phyloP scores from a whole-genome alignment of 2,329 filamentous ascomycete species.

The Penicillium sp. region DNA sequence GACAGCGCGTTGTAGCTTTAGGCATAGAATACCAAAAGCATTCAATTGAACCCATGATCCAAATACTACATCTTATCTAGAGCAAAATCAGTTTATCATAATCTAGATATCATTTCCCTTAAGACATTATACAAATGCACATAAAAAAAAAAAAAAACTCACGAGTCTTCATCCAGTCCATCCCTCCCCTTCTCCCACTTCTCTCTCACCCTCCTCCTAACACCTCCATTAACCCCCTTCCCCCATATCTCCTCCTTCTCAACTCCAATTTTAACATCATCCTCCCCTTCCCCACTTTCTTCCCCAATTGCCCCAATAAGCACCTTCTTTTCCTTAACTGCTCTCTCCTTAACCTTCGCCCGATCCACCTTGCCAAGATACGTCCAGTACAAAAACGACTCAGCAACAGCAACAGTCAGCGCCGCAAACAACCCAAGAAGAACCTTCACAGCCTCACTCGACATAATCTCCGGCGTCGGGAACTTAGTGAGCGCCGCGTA shows the following conservation, averaged over 20 bases:
- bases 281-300: neutral
- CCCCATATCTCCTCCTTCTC: slow-evolving; percentile 27
- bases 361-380: slow-evolving; percentile 47
- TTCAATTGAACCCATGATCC: neutral
- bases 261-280: slow-evolving; percentile 4
- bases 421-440: slow-evolving; percentile 43
- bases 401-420: slow-evolving; percentile 47
- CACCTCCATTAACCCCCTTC: slow-evolving; percentile 23
- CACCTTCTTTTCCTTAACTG: slow-evolving; percentile 39
- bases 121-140: neutral
- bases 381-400: slow-evolving; percentile 48
- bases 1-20: slow-evolving; percentile 24
- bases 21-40: slow-evolving; percentile 18
- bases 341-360: slow-evolving; percentile 40
- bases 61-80: neutral
- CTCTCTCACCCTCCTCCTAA: slow-evolving; percentile 21
- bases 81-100: neutral
- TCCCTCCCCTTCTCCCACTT: slow-evolving; percentile 28
- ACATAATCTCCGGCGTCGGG: slow-evolving; percentile 34
- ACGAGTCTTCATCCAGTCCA: slow-evolving; percentile 5
- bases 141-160: neutral
- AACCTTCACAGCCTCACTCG: slow-evolving; percentile 40
- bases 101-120: neutral
- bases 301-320: slow-evolving; percentile 13
- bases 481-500: slow-evolving; percentile 46